Conservation (phyloP, 345 rosid genomes). For the Anastatica hierochuntica region DNA sequence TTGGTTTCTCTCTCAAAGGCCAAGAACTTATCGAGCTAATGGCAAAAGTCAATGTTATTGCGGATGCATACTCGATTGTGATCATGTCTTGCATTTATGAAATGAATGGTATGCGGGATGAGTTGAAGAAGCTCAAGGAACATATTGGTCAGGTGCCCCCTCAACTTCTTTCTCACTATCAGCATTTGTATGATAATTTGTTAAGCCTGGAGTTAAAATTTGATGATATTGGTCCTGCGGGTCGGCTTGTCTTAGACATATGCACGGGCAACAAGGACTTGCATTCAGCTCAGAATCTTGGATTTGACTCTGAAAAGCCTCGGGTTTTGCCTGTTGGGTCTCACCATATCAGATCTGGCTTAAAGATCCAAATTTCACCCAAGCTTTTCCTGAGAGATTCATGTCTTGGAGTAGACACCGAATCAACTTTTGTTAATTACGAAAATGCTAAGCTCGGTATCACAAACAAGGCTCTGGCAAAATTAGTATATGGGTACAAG, state of each 20-base stretch:
- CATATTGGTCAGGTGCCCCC: conserved; percentile 34
- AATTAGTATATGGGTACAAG: conserved; percentile 50
- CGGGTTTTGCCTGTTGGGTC: conserved; percentile 65
- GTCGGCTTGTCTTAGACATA: conserved; percentile 45
- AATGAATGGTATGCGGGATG: conserved; percentile 69
- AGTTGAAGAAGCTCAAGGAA: conserved; percentile 57
- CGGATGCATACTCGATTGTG: conserved; percentile 64
- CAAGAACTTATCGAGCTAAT: conserved; percentile 62
- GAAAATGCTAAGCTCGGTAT: conserved; percentile 43
- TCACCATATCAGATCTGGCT: conserved; percentile 44
- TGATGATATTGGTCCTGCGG: conserved; percentile 60
- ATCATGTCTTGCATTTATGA: conserved; percentile 51
- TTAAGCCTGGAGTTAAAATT: conserved; percentile 62
- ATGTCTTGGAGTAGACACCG: conserved; percentile 25
- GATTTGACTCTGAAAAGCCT: conserved; percentile 24
- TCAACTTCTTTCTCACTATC: conserved; percentile 43
- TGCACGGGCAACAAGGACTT: conserved; percentile 24
- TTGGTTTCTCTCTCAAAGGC: conserved; percentile 55
- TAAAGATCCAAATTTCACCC: conserved; percentile 50
- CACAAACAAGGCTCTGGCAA: conserved; percentile 48
- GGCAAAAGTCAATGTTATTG: conserved; percentile 44
- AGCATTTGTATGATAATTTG: conserved; percentile 50
- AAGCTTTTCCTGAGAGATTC: conserved; percentile 44
- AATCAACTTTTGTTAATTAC: conserved; percentile 32
- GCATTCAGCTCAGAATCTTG: conserved; percentile 13